Conservation (phyloP, 2,329 filamentous ascomycete genomes). For the Cordyceps militaris region DNA sequence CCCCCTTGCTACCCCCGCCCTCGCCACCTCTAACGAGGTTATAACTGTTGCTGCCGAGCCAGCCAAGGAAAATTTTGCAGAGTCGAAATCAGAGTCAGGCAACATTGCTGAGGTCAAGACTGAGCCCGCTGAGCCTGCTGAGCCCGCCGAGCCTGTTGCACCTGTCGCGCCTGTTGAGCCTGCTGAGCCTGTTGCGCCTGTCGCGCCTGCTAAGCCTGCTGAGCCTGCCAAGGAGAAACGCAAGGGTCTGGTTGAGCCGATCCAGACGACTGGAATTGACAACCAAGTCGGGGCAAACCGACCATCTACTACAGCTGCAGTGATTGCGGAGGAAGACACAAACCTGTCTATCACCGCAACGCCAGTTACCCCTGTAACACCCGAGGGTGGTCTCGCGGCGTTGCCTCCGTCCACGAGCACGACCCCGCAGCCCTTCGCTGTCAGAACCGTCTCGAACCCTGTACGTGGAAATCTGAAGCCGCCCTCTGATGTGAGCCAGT, state of each 20-base stretch:
- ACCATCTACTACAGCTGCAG: conserved; percentile 40
- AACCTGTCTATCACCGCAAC: not conserved
- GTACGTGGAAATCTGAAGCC: conserved; percentile 37
- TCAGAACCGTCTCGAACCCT: conserved; percentile 43
- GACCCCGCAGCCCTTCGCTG: conserved; percentile 22
- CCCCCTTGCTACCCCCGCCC: conserved; percentile 7
- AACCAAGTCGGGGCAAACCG: not conserved
- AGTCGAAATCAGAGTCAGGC: not conserved
- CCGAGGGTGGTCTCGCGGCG: not conserved
- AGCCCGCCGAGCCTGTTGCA: not conserved
- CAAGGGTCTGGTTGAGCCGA: conserved; percentile 42
- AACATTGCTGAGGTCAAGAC: not conserved
- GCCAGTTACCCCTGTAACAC: conserved; percentile 8
- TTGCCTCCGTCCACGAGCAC: conserved; percentile 20
- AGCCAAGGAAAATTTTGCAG: not conserved
- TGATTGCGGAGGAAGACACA: not conserved
- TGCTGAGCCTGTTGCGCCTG: no score
- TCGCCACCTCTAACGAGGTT: conserved; percentile 9
- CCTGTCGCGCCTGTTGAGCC: no score
- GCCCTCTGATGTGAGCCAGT: conserved; percentile 40
- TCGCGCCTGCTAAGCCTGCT: not conserved
- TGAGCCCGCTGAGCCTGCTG: not conserved
- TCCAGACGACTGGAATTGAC: conserved; percentile 45
- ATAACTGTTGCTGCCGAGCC: not conserved
- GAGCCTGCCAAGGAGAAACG: conserved; percentile 1